Base-by-base conservation (phyloP, 257 asterid genomes). In the Nicotiana undulata region DNA sequence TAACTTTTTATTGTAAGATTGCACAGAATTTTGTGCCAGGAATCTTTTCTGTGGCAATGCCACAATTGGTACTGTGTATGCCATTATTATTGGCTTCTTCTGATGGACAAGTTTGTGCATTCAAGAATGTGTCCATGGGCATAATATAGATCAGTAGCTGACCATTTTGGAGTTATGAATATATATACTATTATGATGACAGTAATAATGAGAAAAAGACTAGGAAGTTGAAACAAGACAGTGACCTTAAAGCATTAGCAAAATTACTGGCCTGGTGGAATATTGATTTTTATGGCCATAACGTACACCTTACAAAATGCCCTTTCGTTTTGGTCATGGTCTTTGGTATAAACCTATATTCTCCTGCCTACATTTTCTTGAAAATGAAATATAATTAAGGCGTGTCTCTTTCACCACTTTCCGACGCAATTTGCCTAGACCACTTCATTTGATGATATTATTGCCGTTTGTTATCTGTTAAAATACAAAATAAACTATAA, bases 141-240 rank as follows among this genome's bases (percentile, higher is more conserved):
- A 68, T 3, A 68, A 68, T 11, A 58, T 58, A 34, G 40, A 34
- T 34, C 9, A 34, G 55, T 11, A 49, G 34, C 66, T 61, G 75
- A 61, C n/a, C 49, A 18, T 17, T 70, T 59, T 52, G 28, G 76
- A 40, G 78, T 46, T 9, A 46, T 26, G 80, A 56, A 40, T 64
- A 64, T 24, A 65, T 16, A 2, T 29, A 29, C n/a, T n/a, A 26
- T 26, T 70, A 70, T 72, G 77, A 29, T 68, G 59, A n/a, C 22
- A 11, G 79, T 61, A 20, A 85, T 80, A 66, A 80, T 80, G 82
- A 76, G 63, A 51, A 80, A 79, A 60, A 52, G 84, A 83, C 80
- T 66, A 74, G 51, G 24, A 80, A 76, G 61, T 34, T 24, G 46
- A 80, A 44, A 74, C 56, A 80, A 70, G 86, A 85, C 79, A 80